Base-by-base conservation (phyloP, 73 alveolate species). In the Blepharisma japonicum region DNA sequence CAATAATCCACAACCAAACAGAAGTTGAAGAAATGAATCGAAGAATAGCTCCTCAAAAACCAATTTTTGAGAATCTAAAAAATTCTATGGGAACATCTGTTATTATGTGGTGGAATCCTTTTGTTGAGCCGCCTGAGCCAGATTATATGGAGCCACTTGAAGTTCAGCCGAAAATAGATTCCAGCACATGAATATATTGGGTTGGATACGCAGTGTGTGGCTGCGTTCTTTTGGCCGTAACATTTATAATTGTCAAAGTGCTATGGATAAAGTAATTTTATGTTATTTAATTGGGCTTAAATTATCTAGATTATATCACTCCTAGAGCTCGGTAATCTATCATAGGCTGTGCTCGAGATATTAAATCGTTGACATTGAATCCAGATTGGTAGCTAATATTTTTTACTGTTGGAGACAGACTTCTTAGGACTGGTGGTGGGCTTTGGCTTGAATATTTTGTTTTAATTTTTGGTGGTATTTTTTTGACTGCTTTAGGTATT, bases 301-400 rank as follows among this genome's bases (percentile, higher is more conserved):
- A 32, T 32, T 32, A 32, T 1, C 42, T 32, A 32, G 42, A 0
- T 32, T 32, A 32, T 32, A 32, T 1, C 42, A 32, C 42, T 32
- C 42, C 42, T 32, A 32, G 42, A 32, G 42, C 42, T 32, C 42
- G 42, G 3, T 32, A 32, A 32, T 32, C 42, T 32, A 32, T 32
- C 42, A 32, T 32, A 20, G 74, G 74, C 74, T 61, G 74, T 14
- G 74, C 74, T 39, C 74, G 14, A 2, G 46, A 8, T 18, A 61
- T 8, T 14, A 61, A 61, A 39, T 25, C 23, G 23, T 61, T 61
- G 4, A 61, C 14, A 51, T 51, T 51, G 47, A 61, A 18, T 48
- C 74, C 74, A 61, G 74, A 11, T 5, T 61, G 39, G 5, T 61
- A 61, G 3, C 49, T 39, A 25, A 20, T 14, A 25, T 20, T n/a